These are phyloP conservation scores for Pseudogymnoascus sp. DNA, from an alignment of 2,329 filamentous ascomycete species.

Conservation along the genomic window DNA sequence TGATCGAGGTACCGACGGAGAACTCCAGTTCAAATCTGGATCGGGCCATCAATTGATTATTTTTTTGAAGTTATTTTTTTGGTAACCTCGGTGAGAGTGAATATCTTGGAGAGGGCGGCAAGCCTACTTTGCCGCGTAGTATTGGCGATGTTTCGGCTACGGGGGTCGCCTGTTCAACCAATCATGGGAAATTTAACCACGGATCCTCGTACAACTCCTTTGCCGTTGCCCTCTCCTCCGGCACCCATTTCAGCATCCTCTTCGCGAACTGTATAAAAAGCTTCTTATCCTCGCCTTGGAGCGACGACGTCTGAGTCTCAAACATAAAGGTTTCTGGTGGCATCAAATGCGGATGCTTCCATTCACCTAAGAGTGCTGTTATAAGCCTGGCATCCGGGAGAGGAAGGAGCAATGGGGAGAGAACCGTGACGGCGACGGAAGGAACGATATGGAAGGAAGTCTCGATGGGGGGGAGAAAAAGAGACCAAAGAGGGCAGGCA, in stretches of 20 bases:
- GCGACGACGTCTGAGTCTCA: slow-evolving; percentile 22
- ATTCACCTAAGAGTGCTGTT: background rate
- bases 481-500: background rate
- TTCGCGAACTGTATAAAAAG: slow-evolving; percentile 28
- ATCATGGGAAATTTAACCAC: slow-evolving; percentile 17
- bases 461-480: background rate
- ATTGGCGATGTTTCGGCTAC: too few species aligned
- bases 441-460: background rate
- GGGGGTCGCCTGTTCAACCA: too few species aligned
- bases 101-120: background rate
- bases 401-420: background rate
- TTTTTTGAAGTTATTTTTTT: background rate
- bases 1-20: background rate
- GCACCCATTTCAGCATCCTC: slow-evolving; percentile 30
- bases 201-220: slow-evolving; percentile 29
- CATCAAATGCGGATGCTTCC: background rate
- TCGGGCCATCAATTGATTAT: background rate
- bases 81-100: background rate
- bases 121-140: too few species aligned
- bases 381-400: background rate
- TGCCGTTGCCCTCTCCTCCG: slow-evolving; percentile 29
- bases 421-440: background rate
- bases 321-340: background rate
- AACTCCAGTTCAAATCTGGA: slow-evolving; percentile 4
- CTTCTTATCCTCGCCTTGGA: slow-evolving; percentile 27